These are phyloP conservation scores for Skeletonema grethae DNA, from an alignment of 108 stramenopile genomes.

Conservation along the genomic window DNA sequence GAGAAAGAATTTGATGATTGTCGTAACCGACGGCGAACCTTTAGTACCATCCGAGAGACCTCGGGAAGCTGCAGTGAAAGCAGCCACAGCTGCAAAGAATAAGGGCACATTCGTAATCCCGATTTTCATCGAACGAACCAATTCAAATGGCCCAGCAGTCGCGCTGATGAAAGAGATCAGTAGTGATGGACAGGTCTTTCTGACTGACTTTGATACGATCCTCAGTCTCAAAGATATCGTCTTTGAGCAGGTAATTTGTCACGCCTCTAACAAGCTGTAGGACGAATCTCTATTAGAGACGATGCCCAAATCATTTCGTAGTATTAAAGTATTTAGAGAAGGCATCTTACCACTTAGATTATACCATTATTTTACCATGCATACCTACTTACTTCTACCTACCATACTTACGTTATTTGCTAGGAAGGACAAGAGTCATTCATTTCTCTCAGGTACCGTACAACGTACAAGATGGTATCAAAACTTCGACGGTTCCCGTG, in stretches of 20 bases:
- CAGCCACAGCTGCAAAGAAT: neutral
- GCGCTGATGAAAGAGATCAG: slow-evolving; percentile 5
- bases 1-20: slow-evolving; percentile 26
- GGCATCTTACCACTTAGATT: no score
- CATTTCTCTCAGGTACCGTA: no score
- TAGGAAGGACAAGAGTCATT: no score
- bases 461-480: no score
- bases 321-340: no score
- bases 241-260: slow-evolving; percentile 13
- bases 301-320: no score
- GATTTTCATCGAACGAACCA: neutral
- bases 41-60: slow-evolving; percentile 11
- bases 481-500: no score
- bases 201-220: neutral
- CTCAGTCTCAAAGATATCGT: neutral
- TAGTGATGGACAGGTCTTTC: slow-evolving; percentile 4
- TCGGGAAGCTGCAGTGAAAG: neutral
- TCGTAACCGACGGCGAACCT: slow-evolving; percentile 37
- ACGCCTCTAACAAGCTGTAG: neutral
- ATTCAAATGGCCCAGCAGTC: neutral
- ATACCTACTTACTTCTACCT: no score
- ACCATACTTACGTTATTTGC: no score
- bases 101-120: slow-evolving; percentile 4
- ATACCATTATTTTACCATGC: no score
- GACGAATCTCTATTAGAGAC: no score